Evolutionary conservation across 2,329 filamentous ascomycete species (phyloP).

Genomic region (Magnaporthiopsis poae): DNA sequence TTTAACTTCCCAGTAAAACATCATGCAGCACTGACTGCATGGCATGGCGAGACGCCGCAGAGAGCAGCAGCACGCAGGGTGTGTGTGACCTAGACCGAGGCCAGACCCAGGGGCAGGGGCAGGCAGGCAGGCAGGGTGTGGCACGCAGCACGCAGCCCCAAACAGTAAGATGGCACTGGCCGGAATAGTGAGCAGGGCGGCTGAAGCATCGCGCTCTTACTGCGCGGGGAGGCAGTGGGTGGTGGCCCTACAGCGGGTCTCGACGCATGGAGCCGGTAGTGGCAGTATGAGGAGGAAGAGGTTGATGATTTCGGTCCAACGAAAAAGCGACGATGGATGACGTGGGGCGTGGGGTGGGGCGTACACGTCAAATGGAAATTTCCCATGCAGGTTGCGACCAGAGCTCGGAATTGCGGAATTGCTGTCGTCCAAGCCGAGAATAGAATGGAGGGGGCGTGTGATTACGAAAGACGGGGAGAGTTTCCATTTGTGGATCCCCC

Average conservation of each 20-base stretch:
- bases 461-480: not conserved
- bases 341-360: not conserved
- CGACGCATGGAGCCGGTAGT: not conserved
- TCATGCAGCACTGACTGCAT: not conserved
- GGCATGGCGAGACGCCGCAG: not conserved
- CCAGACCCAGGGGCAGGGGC: not conserved
- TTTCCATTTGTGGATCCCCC: not conserved
- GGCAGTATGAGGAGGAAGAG: too few relatives aligned
- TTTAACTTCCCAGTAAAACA: not conserved
- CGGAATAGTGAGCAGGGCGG: slow-evolving; percentile 7
- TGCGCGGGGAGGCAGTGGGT: not conserved
- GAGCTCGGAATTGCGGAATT: not conserved
- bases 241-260: too few relatives aligned
- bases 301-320: too few relatives aligned
- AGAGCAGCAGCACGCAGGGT: too few relatives aligned
- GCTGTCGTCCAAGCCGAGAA: not conserved
- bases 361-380: too few relatives aligned
- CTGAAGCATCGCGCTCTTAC: slow-evolving; percentile 5
- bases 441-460: not conserved
- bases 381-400: not conserved
- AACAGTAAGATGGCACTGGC: slow-evolving; percentile 7
- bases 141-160: not conserved
- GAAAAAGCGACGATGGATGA: not conserved
- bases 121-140: not conserved
- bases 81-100: not conserved